Evolutionary conservation across 2,329 filamentous ascomycete genomes (phyloP).

Genomic region (Capronia americana): DNA sequence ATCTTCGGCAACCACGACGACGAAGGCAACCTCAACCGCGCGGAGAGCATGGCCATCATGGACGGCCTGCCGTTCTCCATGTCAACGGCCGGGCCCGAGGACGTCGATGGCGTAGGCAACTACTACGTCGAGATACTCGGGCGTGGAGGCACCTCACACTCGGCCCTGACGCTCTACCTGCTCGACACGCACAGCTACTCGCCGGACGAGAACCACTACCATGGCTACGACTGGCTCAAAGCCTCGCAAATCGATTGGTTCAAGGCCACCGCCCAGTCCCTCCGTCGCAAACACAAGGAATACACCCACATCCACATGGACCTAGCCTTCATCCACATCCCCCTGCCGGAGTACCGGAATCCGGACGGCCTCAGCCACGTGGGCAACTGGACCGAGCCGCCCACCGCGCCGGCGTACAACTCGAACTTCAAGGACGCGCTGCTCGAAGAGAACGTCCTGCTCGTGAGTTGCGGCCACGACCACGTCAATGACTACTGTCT

Average conservation of each 20-base stretch:
- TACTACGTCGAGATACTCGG: conserved; percentile 91
- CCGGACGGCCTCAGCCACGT: conserved; percentile 61
- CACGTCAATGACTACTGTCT: conserved; percentile 98
- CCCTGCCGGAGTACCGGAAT: conserved; percentile 83
- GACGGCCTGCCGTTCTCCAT: conserved; percentile 88
- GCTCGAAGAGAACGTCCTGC: conserved; percentile 80
- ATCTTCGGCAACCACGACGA: conserved; percentile 99
- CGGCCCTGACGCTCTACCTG: conserved; percentile 91
- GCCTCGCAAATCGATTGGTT: conserved; percentile 96
- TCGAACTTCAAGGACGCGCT: conserved; percentile 91
- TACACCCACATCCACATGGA: conserved; percentile 95
- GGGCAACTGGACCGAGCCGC: conserved; percentile 79
- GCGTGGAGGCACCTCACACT: conserved; percentile 78
- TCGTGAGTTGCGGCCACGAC: conserved; percentile 93
- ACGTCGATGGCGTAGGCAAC: conserved; percentile 90
- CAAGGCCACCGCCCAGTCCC: conserved; percentile 72
- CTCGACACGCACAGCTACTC: conserved; percentile 93
- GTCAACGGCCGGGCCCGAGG: conserved; percentile 79
- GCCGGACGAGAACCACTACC: conserved; percentile 83
- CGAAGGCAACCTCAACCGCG: conserved; percentile 78
- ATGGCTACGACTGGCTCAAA: conserved; percentile 98
- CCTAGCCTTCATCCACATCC: conserved; percentile 96
- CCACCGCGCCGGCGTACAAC: conserved; percentile 88
- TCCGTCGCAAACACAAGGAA: conserved; percentile 78
- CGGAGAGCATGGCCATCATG: conserved; percentile 82